Percentiles rank a stretch among this genome's conserved stretches.
Conservation (phyloP, 2,329 filamentous ascomycete species). For the Talaromyces amestolkiae region DNA sequence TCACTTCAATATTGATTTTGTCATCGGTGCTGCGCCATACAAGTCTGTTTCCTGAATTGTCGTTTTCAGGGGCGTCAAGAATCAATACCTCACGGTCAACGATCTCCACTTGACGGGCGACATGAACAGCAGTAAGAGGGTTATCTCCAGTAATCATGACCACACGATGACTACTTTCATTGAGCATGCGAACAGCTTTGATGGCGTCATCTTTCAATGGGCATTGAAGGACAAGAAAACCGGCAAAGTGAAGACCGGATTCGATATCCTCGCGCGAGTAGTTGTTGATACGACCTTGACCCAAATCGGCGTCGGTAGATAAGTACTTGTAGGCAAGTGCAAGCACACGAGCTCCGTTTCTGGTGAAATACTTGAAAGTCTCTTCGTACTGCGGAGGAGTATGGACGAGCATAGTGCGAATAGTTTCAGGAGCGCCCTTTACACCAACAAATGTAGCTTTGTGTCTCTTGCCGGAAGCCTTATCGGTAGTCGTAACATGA, state of each 20-base stretch:
- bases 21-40: conserved; percentile 97
- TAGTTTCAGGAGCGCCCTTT: conserved; percentile 96
- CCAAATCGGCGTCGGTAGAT: conserved; percentile 74
- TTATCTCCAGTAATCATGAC: conserved; percentile 99
- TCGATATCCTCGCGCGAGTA: conserved; percentile 92
- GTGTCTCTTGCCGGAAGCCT: conserved; percentile 69
- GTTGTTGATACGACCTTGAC: conserved; percentile 83
- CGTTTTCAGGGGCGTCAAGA: conserved; percentile 89
- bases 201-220: conserved; percentile 95
- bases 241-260: conserved; percentile 78
- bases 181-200: conserved; percentile 91
- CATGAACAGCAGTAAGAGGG: conserved; percentile 91
- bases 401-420: conserved; percentile 83
- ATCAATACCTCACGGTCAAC: conserved; percentile 94
- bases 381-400: conserved; percentile 90
- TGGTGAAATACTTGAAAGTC: conserved; percentile 96
- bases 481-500: conserved; percentile 70
- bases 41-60: conserved; percentile 73
- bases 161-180: conserved; percentile 96
- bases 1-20: conserved; percentile 78
- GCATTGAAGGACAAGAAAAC: conserved; percentile 92
- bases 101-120: conserved; percentile 93
- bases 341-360: conserved; percentile 90
- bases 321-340: conserved; percentile 93
- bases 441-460: conserved; percentile 90